Percentiles rank a stretch among this genome's conserved stretches.
These are phyloP conservation scores for Xenoacremonium recifei DNA, from an alignment of 2,329 filamentous ascomycete species.

Conservation along the genomic window DNA sequence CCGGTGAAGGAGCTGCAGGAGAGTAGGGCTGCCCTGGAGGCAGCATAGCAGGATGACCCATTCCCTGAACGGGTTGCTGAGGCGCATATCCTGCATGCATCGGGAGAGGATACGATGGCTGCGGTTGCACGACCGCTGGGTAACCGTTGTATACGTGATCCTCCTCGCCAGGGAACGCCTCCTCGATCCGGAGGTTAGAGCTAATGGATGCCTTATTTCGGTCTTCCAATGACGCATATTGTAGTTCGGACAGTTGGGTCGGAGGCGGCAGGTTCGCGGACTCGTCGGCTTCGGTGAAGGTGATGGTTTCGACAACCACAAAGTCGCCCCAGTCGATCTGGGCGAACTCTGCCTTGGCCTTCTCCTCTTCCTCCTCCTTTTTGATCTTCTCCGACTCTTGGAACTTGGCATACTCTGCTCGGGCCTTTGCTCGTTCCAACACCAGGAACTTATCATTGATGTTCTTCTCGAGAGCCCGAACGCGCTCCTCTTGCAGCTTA, in stretches of 20 bases:
- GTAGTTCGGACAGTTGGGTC: constrained; percentile 84
- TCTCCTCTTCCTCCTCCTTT: constrained; percentile 83
- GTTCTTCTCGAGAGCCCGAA: constrained; percentile 72
- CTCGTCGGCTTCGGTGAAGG: constrained; percentile 88
- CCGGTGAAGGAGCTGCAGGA: constrained; percentile 24
- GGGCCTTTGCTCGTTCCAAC: constrained; percentile 75
- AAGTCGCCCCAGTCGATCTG: constrained; percentile 99
- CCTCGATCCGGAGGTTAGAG: constrained; percentile 83
- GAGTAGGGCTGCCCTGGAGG: constrained; percentile 36
- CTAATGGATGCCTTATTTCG: constrained; percentile 87
- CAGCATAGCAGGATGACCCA: constrained; percentile 35
- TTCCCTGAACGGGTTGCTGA: constrained; percentile 30
- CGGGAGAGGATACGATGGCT: constrained; percentile 41
- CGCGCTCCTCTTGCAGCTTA: constrained; percentile 68
- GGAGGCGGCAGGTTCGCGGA: constrained; percentile 83
- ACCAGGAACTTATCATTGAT: constrained; percentile 77
- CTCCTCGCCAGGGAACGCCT: constrained; percentile 84
- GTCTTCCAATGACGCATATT: constrained; percentile 92
- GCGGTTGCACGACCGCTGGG: constrained; percentile 30
- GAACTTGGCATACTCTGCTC: constrained; percentile 83
- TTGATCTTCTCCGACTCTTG: constrained; percentile 83
- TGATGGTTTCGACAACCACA: constrained; percentile 89
- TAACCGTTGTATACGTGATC: constrained; percentile 53
- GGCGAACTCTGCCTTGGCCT: constrained; percentile 72
- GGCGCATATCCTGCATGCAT: constrained; percentile 42